phyloP scores from a whole-genome alignment of 108 stramenopile species.

The Nitzschia inconspicua region DNA sequence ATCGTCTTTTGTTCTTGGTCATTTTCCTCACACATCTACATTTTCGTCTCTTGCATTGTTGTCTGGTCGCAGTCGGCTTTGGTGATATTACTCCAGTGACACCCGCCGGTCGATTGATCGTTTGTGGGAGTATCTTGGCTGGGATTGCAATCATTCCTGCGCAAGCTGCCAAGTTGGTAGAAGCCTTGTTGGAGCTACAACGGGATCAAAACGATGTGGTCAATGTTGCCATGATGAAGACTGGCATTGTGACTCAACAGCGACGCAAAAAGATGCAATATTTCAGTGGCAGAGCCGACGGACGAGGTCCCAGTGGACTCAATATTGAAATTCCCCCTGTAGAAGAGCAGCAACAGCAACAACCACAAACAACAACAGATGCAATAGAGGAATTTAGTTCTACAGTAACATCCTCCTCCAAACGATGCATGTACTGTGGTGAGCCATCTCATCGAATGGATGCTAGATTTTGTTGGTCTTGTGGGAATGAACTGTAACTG shows the following conservation, averaged over 20 bases:
- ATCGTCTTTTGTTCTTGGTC: too few species aligned
- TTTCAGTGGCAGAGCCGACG: not conserved
- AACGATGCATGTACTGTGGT: slow-evolving; percentile 35
- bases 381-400: not conserved
- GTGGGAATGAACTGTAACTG: slow-evolving; percentile 32
- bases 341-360: not conserved
- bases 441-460: slow-evolving; percentile 29
- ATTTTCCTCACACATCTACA: too few species aligned
- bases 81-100: slow-evolving; percentile 83
- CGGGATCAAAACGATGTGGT: too few species aligned
- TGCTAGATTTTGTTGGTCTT: slow-evolving; percentile 51
- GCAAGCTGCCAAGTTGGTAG: slow-evolving; percentile 52
- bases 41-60: too few species aligned
- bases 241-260: too few species aligned
- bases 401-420: slow-evolving; percentile 3
- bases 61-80: too few species aligned
- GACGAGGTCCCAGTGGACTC: not conserved
- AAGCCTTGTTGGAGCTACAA: slow-evolving; percentile 37
- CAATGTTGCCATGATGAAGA: too few species aligned
- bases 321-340: not conserved
- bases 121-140: slow-evolving; percentile 59
- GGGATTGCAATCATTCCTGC: slow-evolving; percentile 80
- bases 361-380: not conserved
- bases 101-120: slow-evolving; percentile 57
- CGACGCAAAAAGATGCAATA: slow-evolving; percentile 6